Percentiles rank a stretch among this genome's conserved stretches.
phyloP scores from a whole-genome alignment of 1,139 yeast genomes.

The Blastobotrys aristatus region DNA sequence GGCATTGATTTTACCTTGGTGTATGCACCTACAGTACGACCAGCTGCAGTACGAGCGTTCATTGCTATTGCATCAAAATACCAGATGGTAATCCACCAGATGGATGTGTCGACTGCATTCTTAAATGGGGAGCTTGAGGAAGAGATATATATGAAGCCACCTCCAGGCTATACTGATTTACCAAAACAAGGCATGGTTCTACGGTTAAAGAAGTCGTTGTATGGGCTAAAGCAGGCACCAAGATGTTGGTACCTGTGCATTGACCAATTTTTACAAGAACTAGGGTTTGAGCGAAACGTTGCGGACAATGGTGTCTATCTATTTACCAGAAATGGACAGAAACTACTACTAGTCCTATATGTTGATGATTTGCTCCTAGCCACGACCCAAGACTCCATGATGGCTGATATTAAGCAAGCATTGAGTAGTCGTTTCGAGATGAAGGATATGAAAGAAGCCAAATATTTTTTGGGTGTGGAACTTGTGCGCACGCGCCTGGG shows the following conservation, averaged over 20 bases:
- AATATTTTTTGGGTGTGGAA: too few species aligned
- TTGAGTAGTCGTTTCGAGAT: too few species aligned
- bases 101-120: constrained; percentile 5
- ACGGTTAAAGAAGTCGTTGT: constrained; percentile 21
- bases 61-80: neutral
- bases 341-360: neutral
- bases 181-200: constrained; percentile 16
- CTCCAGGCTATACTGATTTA: constrained; percentile 19
- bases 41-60: neutral
- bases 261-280: neutral
- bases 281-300: neutral
- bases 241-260: constrained; percentile 14
- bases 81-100: neutral
- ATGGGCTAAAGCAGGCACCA: constrained; percentile 28
- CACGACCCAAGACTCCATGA: too few species aligned
- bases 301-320: neutral
- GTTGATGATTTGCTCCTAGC: too few species aligned
- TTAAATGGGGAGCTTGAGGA: constrained; percentile 22
- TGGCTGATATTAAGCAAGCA: too few species aligned
- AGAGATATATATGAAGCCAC: constrained; percentile 23
- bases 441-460: too few species aligned
- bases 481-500: too few species aligned
- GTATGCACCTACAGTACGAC: too few species aligned
- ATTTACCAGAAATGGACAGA: neutral
- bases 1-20: too few species aligned